Evolutionary conservation across 208 protist genomes (phyloP).

Genomic region (Leishmania martiniquensis): DNA sequence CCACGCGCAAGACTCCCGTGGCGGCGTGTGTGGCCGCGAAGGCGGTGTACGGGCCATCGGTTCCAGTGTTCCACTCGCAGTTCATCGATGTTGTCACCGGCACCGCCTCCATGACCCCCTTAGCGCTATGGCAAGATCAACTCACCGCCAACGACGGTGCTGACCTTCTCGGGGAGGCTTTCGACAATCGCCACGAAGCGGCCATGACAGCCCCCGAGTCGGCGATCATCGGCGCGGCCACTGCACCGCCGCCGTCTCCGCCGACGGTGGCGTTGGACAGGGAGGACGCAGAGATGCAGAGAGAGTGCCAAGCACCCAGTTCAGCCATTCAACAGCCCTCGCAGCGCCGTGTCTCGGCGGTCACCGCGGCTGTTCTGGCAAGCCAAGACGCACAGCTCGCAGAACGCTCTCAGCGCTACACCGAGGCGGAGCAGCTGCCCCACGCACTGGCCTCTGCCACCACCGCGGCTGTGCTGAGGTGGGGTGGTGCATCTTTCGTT

Average conservation of each 20-base stretch:
- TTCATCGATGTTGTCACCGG: constrained; percentile 72
- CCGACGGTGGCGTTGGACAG: not conserved
- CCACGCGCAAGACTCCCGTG: not conserved
- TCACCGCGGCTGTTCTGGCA: constrained; percentile 10
- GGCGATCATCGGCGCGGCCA: not conserved
- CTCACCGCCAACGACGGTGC: not conserved
- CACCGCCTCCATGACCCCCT: constrained; percentile 55
- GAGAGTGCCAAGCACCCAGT: not conserved
- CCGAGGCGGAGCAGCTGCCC: not conserved
- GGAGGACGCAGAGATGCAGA: not conserved
- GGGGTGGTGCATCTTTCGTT: not conserved
- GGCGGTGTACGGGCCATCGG: constrained; percentile 41
- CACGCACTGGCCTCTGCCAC: not conserved
- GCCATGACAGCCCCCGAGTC: not conserved
- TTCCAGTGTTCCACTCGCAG: constrained; percentile 40
- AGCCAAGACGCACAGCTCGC: constrained; percentile 9
- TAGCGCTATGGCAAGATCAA: constrained; percentile 37
- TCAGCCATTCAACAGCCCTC: not conserved
- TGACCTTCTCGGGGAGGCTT: not conserved
- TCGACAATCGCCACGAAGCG: not conserved
- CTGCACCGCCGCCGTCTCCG: not conserved
- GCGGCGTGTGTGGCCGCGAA: not conserved
- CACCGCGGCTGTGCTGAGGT: not conserved
- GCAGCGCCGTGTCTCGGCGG: constrained; percentile 8
- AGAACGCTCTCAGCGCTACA: not conserved